Base-by-base conservation (phyloP, 164 flowering plant species). In the Pachysandra terminalis region DNA sequence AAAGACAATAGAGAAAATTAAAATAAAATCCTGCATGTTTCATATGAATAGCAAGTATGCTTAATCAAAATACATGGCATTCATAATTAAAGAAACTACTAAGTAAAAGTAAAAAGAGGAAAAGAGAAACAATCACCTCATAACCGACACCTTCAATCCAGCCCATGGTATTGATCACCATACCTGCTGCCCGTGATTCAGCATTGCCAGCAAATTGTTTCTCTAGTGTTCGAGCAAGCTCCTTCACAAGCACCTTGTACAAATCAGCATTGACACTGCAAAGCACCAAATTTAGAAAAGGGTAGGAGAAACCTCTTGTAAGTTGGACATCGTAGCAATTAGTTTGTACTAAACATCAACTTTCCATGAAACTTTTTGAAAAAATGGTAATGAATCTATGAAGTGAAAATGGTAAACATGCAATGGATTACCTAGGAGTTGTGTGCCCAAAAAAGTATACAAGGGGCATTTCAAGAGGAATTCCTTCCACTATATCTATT, bases 161-260 rank as follows among this genome's bases (percentile, higher is more conserved):
- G 32, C 97, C 99, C 97, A 92, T 95, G 63, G 99, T 92, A 70
- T 95, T 95, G 63, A 95, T 92, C 64, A 95, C 97, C 94, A 92
- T 95, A 70, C 99, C 97, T 19, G 97, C 86, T 72, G 99, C 97
- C 73, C 87, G 83, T 72, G 96, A 82, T 79, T 92, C 97, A 58
- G 83, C 75, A 83, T 88, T 90, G 5, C 91, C 93, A 72, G 85
- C 28, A 76, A 95, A 85, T 61, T 92, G 99, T 69, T 79, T 89
- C 81, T 92, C 97, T 32, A 92, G 61, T 59, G 80, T 81, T 74
- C 74, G 82, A 67, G 97, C 81, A 82, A 95, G 97, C 86, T 92
- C 99, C 80, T 85, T 89, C 54, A 87, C 96, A 56, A 87, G 90
- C 41, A 82, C 85, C 79, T 87, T 90, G 79, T 92, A 95, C 40